A percentile compares a stretch with the other conserved stretches of the same genome.
phyloP scores from a whole-genome alignment of 345 rosid genomes.

The Hevea brasiliensis region DNA sequence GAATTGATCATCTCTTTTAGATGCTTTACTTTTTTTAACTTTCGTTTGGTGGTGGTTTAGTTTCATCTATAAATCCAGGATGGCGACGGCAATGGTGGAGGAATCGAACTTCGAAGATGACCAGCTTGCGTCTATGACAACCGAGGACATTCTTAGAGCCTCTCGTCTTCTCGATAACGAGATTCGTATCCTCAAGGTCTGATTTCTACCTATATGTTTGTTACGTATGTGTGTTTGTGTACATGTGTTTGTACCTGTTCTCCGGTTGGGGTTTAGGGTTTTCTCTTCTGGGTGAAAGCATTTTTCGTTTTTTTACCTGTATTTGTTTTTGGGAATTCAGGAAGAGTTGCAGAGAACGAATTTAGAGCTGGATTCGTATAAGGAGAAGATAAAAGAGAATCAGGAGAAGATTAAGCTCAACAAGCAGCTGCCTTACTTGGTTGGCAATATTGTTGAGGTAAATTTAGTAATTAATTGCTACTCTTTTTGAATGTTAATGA shows the following conservation, averaged over 20 bases:
- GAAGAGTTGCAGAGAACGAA: constrained; percentile 87
- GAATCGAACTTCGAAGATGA: constrained; percentile 86
- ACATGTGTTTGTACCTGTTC: neutral
- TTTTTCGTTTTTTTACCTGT: neutral
- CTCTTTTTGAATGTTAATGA: no score
- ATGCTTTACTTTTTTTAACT: neutral
- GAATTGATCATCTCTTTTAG: neutral
- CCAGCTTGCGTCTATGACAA: constrained; percentile 79
- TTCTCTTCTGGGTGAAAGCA: neutral
- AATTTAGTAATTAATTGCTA: neutral
- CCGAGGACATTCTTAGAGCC: constrained; percentile 79
- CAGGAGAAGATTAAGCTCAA: constrained; percentile 98
- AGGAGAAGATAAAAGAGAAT: constrained; percentile 96
- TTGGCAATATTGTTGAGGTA: constrained; percentile 99
- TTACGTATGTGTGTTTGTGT: neutral
- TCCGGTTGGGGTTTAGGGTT: neutral
- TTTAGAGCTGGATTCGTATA: constrained; percentile 80
- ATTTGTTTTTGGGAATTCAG: constrained; percentile 35
- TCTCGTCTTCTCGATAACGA: constrained; percentile 92
- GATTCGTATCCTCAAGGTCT: constrained; percentile 87
- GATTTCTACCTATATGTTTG: neutral
- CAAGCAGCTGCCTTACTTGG: constrained; percentile 97
- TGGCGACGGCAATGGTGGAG: constrained; percentile 92
- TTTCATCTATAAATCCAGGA: constrained; percentile 7
- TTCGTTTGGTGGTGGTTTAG: neutral